Conservation (phyloP, 2,329 filamentous ascomycete genomes). For the Penicillium italicum region DNA sequence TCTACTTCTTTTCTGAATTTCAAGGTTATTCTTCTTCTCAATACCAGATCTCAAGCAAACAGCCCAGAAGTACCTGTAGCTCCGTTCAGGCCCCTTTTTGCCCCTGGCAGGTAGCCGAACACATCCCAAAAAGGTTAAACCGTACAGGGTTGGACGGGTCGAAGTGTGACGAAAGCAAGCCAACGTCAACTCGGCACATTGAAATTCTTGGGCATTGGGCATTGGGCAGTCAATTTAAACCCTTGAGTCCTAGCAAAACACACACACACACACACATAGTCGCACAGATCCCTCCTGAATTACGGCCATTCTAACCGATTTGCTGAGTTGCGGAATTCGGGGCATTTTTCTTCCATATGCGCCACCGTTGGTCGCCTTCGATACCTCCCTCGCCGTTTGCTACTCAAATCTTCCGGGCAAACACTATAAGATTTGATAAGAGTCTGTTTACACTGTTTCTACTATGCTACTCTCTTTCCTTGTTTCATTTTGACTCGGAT, state of each 20-base stretch:
- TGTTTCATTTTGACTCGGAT: background rate
- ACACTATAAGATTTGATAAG: background rate
- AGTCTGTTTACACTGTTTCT: background rate
- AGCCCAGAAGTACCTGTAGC: background rate
- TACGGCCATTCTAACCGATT: background rate
- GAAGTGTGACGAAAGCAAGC: constrained; percentile 4
- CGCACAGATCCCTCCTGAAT: background rate
- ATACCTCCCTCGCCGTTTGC: background rate
- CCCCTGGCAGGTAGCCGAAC: constrained; percentile 7
- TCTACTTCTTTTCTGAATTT: background rate
- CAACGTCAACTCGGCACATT: background rate
- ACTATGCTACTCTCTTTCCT: background rate
- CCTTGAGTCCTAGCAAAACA: background rate
- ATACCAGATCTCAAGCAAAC: background rate
- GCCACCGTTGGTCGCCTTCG: background rate
- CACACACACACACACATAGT: background rate
- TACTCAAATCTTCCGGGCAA: background rate
- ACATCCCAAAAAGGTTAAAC: constrained; percentile 5
- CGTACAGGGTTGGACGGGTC: background rate
- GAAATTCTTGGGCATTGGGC: background rate
- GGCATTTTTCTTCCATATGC: background rate
- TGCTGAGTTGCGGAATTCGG: background rate
- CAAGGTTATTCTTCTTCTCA: background rate
- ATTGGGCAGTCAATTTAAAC: background rate
- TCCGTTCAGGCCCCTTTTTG: background rate